Evolutionary conservation across 2,329 filamentous ascomycete genomes (phyloP), one percentile per base, ranked within the genome.

Genomic region (Neopestalotiopsis rosae): DNA sequence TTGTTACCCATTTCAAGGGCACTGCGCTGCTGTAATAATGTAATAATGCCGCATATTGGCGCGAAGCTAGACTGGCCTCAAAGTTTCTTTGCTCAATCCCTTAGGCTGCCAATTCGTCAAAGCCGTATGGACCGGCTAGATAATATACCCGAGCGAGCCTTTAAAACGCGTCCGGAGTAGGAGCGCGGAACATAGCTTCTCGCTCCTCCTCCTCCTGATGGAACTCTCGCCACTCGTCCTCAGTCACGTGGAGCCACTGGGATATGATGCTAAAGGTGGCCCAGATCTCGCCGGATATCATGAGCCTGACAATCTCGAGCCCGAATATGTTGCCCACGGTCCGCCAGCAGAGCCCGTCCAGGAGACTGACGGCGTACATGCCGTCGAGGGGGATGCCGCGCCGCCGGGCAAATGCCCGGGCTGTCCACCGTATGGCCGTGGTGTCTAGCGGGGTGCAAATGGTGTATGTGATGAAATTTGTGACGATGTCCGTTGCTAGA

Each of bases 381-480:
- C 80, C 80, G 7, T 73, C 70, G 6, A 76, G 74, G 2, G 81
- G 73, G 45, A 85, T 72, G 1, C 83, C 83, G 66, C 79, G 76
- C 34, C 79, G 79, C 7, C 74, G 69, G 10, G 81, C 80, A 69
- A 83, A 85, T 28, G 80, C 75, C 49, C 82, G 79, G 2, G 85
- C 86, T 28, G 88, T 72, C 2, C 82, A 73, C 3, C 87, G 79
- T 24, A 87, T 76, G 2, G 81, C 80, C 10, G 82, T 75, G 0
- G 84, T 82, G 64, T 89, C 87, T 40, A 84, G 76, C 1, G 87
- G 86, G 14, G 81, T 79, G 40, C 84, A 78, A 1, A 85, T 34
- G 6, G 88, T 62, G 40, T 85, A 81, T 0, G 82, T 76, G 1
- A 80, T 71, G 1, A 84, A 78, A 30, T 83, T 80, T 0, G 85